Evolutionary conservation across 2,329 filamentous ascomycete genomes (phyloP).

Genomic region (Ophiosphaerella herpotricha): DNA sequence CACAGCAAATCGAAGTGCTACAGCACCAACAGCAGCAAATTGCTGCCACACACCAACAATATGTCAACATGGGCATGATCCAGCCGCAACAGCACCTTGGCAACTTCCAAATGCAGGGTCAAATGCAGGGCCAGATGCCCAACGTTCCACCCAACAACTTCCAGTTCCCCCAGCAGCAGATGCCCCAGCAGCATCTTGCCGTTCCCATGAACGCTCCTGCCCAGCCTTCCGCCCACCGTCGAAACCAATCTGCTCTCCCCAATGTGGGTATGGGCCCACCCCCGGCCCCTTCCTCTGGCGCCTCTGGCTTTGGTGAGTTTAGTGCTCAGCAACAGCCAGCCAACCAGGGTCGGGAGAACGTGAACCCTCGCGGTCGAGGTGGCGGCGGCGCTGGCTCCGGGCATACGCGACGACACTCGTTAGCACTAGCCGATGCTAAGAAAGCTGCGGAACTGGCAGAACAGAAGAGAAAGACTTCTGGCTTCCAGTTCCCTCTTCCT

Average conservation of each 20-base stretch:
- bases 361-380: slow-evolving; percentile 72
- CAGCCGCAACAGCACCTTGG: slow-evolving; percentile 80
- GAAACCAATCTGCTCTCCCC: slow-evolving; percentile 95
- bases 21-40: slow-evolving; percentile 99
- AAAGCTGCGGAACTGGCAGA: slow-evolving; percentile 96
- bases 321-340: slow-evolving; percentile 65
- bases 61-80: slow-evolving; percentile 96
- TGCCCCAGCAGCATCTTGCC: slow-evolving; percentile 62
- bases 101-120: slow-evolving; percentile 61
- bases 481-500: slow-evolving; percentile 90
- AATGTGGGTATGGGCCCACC: slow-evolving; percentile 90
- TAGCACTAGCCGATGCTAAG: slow-evolving; percentile 93
- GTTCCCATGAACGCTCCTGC: slow-evolving; percentile 75
- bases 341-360: slow-evolving; percentile 67
- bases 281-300: slow-evolving; percentile 86
- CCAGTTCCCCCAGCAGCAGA: slow-evolving; percentile 75
- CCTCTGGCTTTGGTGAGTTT: slow-evolving; percentile 85
- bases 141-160: slow-evolving; percentile 80
- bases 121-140: slow-evolving; percentile 72
- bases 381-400: slow-evolving; percentile 69
- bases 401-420: slow-evolving; percentile 90
- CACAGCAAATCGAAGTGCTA: slow-evolving; percentile 96
- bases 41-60: slow-evolving; percentile 94
- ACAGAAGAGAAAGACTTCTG: slow-evolving; percentile 91
- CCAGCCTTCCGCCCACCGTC: slow-evolving; percentile 85